These are phyloP conservation scores for Salvia rosmarinus DNA, from an alignment of 257 asterid species.

Conservation along the genomic window DNA sequence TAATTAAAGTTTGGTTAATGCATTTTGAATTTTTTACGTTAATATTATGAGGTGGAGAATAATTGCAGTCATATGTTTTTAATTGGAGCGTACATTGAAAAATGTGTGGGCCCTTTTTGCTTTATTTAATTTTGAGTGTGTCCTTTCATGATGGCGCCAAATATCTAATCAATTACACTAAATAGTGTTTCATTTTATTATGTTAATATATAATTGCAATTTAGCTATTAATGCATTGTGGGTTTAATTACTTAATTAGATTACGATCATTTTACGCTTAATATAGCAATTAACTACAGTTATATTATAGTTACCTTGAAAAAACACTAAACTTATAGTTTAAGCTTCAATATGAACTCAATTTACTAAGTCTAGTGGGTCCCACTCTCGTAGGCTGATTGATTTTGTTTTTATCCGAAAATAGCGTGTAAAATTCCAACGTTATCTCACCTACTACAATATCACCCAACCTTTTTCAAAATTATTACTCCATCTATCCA, in stretches of 20 bases:
- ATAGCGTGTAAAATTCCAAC: background rate
- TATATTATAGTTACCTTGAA: too few species aligned
- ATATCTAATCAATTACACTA: background rate
- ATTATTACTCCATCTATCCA: too few species aligned
- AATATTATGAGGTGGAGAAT: conserved; percentile 10
- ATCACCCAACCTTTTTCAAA: background rate
- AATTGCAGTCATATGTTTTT: background rate
- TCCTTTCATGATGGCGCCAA: too few species aligned
- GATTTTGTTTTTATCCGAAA: background rate
- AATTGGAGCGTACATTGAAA: background rate
- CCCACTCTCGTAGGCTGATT: background rate
- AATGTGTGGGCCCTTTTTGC: background rate
- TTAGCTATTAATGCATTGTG: background rate
- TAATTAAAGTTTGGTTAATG: background rate
- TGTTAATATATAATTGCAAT: too few species aligned
- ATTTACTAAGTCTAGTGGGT: background rate
- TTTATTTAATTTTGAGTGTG: too few species aligned
- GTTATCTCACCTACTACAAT: conserved; percentile 29
- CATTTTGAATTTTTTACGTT: background rate
- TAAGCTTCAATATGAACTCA: background rate
- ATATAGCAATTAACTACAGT: background rate
- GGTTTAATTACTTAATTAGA: too few species aligned
- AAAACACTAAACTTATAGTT: background rate
- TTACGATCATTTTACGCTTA: background rate
- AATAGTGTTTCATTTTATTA: background rate